These are phyloP conservation scores for Funneliformis caledonium DNA, from an alignment of 371 early-diverging fungal species.

Conservation along the genomic window DNA sequence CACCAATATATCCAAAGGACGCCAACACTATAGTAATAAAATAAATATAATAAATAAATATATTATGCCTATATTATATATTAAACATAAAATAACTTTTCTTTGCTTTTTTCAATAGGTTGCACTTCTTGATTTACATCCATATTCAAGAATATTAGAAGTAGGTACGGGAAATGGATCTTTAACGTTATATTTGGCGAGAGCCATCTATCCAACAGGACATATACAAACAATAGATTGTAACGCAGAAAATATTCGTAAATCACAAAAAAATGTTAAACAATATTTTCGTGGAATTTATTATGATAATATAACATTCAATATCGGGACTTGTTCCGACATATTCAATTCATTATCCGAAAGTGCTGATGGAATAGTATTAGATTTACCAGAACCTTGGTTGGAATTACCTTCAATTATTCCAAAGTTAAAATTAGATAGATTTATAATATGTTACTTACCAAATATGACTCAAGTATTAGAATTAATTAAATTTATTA, in stretches of 20 bases:
- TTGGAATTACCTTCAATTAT: slow-evolving; percentile 54
- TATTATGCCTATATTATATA: too few species aligned
- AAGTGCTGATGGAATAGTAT: slow-evolving; percentile 60
- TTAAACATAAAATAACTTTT: not conserved
- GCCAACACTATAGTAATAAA: slow-evolving; percentile 63
- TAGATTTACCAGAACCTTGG: slow-evolving; percentile 77
- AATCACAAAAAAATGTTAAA: slow-evolving; percentile 61
- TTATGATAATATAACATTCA: slow-evolving; percentile 54
- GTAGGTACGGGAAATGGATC: slow-evolving; percentile 81
- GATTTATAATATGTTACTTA: slow-evolving; percentile 70
- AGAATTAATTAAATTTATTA: slow-evolving; percentile 56
- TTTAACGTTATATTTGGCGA: slow-evolving; percentile 69
- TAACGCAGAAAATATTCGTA: slow-evolving; percentile 53
- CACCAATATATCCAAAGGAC: slow-evolving; percentile 80
- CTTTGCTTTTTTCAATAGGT: slow-evolving; percentile 45
- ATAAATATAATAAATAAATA: too few species aligned
- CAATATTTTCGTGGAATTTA: slow-evolving; percentile 65
- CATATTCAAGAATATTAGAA: slow-evolving; percentile 69
- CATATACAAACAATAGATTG: slow-evolving; percentile 68
- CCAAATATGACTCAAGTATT: slow-evolving; percentile 82
- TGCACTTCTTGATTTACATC: slow-evolving; percentile 65
- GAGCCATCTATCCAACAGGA: slow-evolving; percentile 59
- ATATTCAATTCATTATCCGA: slow-evolving; percentile 40
- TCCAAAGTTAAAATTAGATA: slow-evolving; percentile 62
- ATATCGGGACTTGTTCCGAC: slow-evolving; percentile 56